Conservation (phyloP, 495 filamentous ascomycete species). For the Immersiella caudata region DNA sequence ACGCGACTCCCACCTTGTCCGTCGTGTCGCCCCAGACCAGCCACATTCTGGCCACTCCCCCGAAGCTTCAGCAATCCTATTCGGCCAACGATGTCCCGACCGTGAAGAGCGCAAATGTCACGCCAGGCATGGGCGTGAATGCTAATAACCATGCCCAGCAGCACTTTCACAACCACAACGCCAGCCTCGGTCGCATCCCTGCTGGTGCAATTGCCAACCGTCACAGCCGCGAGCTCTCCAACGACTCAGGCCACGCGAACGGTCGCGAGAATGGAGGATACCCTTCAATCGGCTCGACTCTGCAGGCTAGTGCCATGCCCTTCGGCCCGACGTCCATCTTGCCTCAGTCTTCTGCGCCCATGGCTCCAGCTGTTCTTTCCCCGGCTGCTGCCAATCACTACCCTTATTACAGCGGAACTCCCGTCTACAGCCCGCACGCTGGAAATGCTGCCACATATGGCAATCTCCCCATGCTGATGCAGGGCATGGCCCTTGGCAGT, state of each 20-base stretch:
- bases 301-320: slow-evolving; percentile 76
- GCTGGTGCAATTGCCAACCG: slow-evolving; percentile 61
- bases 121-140: slow-evolving; percentile 37
- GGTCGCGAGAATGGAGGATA: slow-evolving; percentile 53
- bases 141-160: slow-evolving; percentile 73
- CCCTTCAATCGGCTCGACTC: slow-evolving; percentile 63
- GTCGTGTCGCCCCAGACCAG: slow-evolving; percentile 42
- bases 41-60: slow-evolving; percentile 56
- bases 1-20: slow-evolving; percentile 26
- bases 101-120: slow-evolving; percentile 58
- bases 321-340: slow-evolving; percentile 59
- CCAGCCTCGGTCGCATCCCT: slow-evolving; percentile 77
- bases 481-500: slow-evolving; percentile 55
- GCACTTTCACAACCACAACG: slow-evolving; percentile 81
- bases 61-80: slow-evolving; percentile 81
- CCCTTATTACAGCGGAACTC: slow-evolving; percentile 42
- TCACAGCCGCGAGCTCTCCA: slow-evolving; percentile 67
- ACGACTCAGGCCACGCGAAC: slow-evolving; percentile 43
- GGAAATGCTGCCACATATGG: slow-evolving; percentile 37
- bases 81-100: slow-evolving; percentile 92
- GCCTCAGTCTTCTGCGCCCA: slow-evolving; percentile 35
- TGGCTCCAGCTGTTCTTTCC: slow-evolving; percentile 40
- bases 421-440: slow-evolving; percentile 28
- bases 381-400: slow-evolving; percentile 42
- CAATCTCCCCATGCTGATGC: slow-evolving; percentile 56